These are phyloP conservation scores for Exserohilum turcica DNA, from an alignment of 2,329 filamentous ascomycete species.

Conservation along the genomic window DNA sequence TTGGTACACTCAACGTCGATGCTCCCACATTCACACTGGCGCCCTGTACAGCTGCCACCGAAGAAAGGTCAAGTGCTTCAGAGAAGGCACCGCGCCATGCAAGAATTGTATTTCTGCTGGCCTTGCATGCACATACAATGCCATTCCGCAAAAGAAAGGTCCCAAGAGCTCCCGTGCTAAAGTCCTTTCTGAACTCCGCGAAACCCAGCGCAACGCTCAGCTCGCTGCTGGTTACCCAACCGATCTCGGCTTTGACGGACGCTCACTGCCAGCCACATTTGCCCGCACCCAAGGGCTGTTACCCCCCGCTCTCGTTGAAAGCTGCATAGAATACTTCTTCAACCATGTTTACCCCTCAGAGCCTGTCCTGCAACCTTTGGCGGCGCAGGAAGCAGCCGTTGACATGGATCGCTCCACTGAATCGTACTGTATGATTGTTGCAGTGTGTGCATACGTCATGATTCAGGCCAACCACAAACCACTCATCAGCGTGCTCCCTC, in stretches of 20 bases:
- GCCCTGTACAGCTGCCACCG: conserved; percentile 50
- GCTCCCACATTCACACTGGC: conserved; percentile 13
- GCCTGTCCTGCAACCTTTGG: conserved; percentile 61
- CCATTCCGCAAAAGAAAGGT: conserved; percentile 67
- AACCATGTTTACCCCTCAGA: conserved; percentile 67
- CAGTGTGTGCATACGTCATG: conserved; percentile 58
- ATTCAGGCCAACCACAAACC: conserved; percentile 56
- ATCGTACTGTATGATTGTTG: conserved; percentile 62
- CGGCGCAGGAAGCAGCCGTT: conserved; percentile 59
- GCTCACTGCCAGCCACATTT: conserved; percentile 50
- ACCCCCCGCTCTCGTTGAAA: conserved; percentile 56
- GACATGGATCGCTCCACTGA: conserved; percentile 59
- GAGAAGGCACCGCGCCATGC: conserved; percentile 59
- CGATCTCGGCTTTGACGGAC: conserved; percentile 49
- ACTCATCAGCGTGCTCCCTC: conserved; percentile 52
- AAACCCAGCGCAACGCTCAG: conserved; percentile 54
- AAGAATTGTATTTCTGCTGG: conserved; percentile 65
- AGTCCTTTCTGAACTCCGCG: conserved; percentile 66
- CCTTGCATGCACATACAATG: conserved; percentile 67
- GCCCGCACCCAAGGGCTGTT: conserved; percentile 57
- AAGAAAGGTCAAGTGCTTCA: conserved; percentile 59
- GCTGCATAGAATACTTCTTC: conserved; percentile 66
- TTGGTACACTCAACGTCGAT: conserved; percentile 10
- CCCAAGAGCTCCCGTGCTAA: conserved; percentile 67
- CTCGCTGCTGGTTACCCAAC: conserved; percentile 49